phyloP scores from a whole-genome alignment of 202 grass and related monocot genomes.

The Cymbopogon flexuosus region DNA sequence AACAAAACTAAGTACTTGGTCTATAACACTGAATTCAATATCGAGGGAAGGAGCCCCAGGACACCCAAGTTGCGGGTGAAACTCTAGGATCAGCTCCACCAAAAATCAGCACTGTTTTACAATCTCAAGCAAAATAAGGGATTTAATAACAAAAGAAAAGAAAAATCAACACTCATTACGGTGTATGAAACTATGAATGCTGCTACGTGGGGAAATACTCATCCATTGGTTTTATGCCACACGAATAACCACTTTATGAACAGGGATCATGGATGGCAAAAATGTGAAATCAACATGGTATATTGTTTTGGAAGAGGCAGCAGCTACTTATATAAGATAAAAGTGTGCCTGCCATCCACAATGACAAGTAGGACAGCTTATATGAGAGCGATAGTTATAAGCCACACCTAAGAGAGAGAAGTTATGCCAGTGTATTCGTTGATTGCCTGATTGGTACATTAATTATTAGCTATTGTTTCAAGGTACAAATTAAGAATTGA shows the following conservation, averaged over 20 bases:
- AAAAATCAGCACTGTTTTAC: neutral
- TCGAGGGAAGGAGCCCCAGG: neutral
- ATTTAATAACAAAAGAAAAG: neutral
- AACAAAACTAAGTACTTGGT: conserved; percentile 12
- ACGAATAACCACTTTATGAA: neutral
- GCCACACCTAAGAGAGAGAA: neutral
- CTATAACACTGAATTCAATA: neutral
- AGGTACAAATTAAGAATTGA: neutral
- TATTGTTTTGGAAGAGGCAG: conserved; percentile 2
- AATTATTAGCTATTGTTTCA: conserved; percentile 7
- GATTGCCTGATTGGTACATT: neutral
- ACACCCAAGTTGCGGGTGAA: conserved; percentile 9
- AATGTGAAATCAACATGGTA: conserved; percentile 8
- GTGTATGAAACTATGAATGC: neutral
- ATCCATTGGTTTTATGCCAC: neutral
- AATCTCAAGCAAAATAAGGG: neutral
- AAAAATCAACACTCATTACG: neutral
- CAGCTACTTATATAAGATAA: neutral
- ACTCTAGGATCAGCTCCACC: neutral
- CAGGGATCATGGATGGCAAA: neutral
- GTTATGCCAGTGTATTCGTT: neutral
- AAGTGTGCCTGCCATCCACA: conserved; percentile 16
- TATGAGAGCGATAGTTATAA: conserved; percentile 12
- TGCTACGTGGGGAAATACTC: neutral
- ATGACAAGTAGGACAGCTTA: neutral